phyloP scores from a whole-genome alignment of 257 asterid genomes.

The Cruciata laevipes region DNA sequence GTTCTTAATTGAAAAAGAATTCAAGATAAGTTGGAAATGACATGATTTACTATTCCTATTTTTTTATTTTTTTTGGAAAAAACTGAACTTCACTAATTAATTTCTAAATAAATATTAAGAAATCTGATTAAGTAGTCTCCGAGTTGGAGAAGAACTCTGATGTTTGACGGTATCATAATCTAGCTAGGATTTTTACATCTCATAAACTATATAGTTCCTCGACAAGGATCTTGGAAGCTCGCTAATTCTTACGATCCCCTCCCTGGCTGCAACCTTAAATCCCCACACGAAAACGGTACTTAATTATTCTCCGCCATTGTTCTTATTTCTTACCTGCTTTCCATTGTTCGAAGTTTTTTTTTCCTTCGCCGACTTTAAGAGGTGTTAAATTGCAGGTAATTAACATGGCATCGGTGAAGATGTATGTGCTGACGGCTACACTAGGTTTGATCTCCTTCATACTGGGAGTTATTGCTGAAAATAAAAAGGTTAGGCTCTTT shows the following conservation, averaged over 20 bases:
- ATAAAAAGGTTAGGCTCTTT: slow-evolving; percentile 40
- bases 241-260: too few species aligned
- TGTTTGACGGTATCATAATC: background rate
- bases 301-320: too few species aligned
- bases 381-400: slow-evolving; percentile 13
- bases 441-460: slow-evolving; percentile 29
- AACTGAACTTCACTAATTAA: background rate
- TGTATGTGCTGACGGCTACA: slow-evolving; percentile 14
- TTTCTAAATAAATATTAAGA: too few species aligned
- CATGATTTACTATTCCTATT: too few species aligned
- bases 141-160: background rate
- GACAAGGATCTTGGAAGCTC: too few species aligned
- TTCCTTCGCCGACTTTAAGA: background rate
- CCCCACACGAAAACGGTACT: background rate
- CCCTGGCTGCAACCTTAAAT: background rate
- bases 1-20: too few species aligned
- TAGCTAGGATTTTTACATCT: background rate
- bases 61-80: too few species aligned
- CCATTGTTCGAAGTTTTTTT: background rate
- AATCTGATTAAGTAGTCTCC: background rate
- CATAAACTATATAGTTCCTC: background rate
- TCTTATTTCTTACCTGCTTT: too few species aligned
- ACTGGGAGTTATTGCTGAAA: slow-evolving; percentile 35
- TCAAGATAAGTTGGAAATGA: too few species aligned
- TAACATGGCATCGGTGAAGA: slow-evolving; percentile 21